A percentile compares a stretch with the other conserved stretches of the same genome.
phyloP scores from a whole-genome alignment of 306 rosid species.

The Cucumis hystrix region DNA sequence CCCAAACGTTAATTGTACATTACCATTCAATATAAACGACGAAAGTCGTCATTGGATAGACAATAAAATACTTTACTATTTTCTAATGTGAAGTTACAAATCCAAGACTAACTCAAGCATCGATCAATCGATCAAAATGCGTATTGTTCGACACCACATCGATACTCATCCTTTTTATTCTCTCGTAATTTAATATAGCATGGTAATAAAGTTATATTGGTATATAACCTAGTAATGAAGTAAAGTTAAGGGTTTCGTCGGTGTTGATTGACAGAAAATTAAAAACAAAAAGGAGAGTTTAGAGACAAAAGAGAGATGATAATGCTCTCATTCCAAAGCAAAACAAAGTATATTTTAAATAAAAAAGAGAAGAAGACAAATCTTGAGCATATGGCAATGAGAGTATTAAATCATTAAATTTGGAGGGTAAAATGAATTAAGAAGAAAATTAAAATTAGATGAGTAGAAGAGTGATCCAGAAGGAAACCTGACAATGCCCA shows the following conservation, averaged over 20 bases:
- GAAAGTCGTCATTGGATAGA: too few species aligned
- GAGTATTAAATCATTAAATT: background rate
- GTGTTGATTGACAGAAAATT: background rate
- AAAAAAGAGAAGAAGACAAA: background rate
- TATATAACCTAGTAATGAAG: background rate
- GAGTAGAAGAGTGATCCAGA: background rate
- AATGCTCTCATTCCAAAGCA: constrained; percentile 3
- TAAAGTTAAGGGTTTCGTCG: background rate
- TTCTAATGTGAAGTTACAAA: too few species aligned
- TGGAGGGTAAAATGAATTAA: background rate
- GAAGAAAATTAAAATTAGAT: background rate
- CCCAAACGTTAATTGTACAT: too few species aligned
- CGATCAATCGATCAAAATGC: too few species aligned
- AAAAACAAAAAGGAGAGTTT: background rate
- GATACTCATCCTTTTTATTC: too few species aligned
- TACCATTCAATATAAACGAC: too few species aligned
- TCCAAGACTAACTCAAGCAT: too few species aligned
- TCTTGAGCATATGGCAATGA: background rate
- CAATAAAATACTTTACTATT: too few species aligned
- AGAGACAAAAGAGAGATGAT: background rate
- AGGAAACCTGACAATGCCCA: background rate
- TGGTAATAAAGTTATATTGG: background rate
- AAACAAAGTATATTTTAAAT: background rate
- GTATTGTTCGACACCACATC: too few species aligned
- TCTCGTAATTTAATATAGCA: too few species aligned